A percentile compares a stretch with the other conserved stretches of the same genome.
phyloP scores from a whole-genome alignment of 192 early-diverging fungal genomes.

The Gaertneriomyces sp. region DNA sequence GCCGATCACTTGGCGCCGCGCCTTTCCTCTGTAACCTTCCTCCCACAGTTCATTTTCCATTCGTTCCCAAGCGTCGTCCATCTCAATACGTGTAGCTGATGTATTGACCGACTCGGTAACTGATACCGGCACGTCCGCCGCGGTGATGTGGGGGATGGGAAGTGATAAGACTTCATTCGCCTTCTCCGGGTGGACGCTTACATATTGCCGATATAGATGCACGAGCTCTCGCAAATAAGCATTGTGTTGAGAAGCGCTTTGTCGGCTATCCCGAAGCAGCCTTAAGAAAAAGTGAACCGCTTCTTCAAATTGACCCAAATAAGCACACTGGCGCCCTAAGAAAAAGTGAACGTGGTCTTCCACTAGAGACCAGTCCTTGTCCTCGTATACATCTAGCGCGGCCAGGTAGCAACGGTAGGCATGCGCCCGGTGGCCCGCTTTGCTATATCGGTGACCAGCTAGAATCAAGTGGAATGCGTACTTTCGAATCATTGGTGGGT shows the following conservation, averaged over 20 bases:
- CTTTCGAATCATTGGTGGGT: constrained; percentile 73
- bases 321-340: constrained; percentile 75
- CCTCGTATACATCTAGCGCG: constrained; percentile 59
- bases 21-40: constrained; percentile 41
- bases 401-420: constrained; percentile 74
- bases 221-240: constrained; percentile 74
- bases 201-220: constrained; percentile 57
- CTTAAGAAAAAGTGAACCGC: constrained; percentile 76
- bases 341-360: constrained; percentile 89
- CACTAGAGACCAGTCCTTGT: constrained; percentile 66
- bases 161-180: constrained; percentile 54
- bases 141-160: constrained; percentile 51
- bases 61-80: constrained; percentile 59
- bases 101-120: constrained; percentile 25
- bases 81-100: constrained; percentile 30
- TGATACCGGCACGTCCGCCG: constrained; percentile 30
- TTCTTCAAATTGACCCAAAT: constrained; percentile 68
- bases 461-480: constrained; percentile 88
- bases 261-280: constrained; percentile 65
- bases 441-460: constrained; percentile 78
- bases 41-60: constrained; percentile 68
- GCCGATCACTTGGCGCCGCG: neutral
- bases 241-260: constrained; percentile 60
- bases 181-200: constrained; percentile 18
- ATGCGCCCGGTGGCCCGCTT: constrained; percentile 69